These are phyloP conservation scores for Rhizopus arrhizus DNA, from an alignment of 371 early-diverging fungal genomes.

Conservation along the genomic window DNA sequence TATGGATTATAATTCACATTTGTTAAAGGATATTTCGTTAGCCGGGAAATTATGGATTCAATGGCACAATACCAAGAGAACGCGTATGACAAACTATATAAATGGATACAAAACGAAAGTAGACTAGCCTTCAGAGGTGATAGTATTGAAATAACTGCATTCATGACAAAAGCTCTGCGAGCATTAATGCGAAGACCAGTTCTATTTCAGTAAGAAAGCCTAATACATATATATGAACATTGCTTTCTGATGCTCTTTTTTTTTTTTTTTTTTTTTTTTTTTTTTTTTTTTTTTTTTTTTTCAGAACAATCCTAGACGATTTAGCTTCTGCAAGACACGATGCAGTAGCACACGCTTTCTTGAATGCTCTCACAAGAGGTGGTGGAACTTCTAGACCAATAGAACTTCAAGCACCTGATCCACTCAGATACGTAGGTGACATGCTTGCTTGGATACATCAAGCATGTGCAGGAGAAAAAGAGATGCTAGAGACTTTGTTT, in stretches of 20 bases:
- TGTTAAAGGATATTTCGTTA: slow-evolving; percentile 19
- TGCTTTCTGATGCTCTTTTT: not conserved
- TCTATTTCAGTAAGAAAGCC: slow-evolving; percentile 67
- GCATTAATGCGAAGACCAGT: slow-evolving; percentile 75
- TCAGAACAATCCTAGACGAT: slow-evolving; percentile 70
- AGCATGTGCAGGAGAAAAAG: slow-evolving; percentile 83
- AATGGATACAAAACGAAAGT: slow-evolving; percentile 80
- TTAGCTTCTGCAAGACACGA: slow-evolving; percentile 72
- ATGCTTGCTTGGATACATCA: slow-evolving; percentile 97
- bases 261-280: not conserved
- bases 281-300: not conserved
- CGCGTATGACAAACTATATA: slow-evolving; percentile 75
- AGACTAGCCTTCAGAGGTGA: slow-evolving; percentile 69
- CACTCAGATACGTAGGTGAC: slow-evolving; percentile 88
- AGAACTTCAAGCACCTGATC: slow-evolving; percentile 90
- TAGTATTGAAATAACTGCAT: slow-evolving; percentile 69
- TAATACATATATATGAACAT: too few relatives aligned
- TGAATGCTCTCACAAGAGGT: slow-evolving; percentile 81
- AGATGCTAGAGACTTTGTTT: slow-evolving; percentile 82
- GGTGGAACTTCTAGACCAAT: slow-evolving; percentile 86
- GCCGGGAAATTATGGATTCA: slow-evolving; percentile 79
- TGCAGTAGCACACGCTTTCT: slow-evolving; percentile 73
- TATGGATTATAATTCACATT: not conserved
- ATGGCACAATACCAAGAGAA: slow-evolving; percentile 71
- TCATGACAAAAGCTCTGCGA: slow-evolving; percentile 69